phyloP scores from a whole-genome alignment of 495 filamentous ascomycete species.

The Sporormia fimetaria region DNA sequence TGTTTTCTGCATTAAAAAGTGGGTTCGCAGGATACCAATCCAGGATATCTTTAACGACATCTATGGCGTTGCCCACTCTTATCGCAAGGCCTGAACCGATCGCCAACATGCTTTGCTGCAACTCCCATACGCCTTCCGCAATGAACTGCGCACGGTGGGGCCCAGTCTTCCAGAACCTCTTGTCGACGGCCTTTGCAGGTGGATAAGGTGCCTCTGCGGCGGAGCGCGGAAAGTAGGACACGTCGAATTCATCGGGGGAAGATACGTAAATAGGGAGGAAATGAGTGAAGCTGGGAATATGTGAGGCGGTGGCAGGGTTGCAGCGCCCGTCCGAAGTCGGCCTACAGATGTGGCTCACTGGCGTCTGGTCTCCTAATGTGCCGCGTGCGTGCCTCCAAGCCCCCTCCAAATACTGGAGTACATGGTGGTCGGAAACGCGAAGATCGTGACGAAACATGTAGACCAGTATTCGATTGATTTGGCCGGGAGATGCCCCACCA shows the following conservation, averaged over 20 bases:
- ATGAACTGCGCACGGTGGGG: constrained; percentile 56
- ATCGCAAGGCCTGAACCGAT: constrained; percentile 44
- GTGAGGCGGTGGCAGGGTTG: no score
- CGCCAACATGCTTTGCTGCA: constrained; percentile 47
- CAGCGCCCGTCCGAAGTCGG: not conserved
- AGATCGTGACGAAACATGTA: constrained; percentile 57
- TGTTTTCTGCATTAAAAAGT: not conserved
- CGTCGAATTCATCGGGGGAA: constrained; percentile 52
- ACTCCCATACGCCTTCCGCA: constrained; percentile 54
- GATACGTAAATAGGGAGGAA: constrained; percentile 56
- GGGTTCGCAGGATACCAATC: constrained; percentile 26
- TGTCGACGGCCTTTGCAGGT: constrained; percentile 45
- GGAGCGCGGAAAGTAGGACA: constrained; percentile 51
- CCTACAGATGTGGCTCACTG: not conserved
- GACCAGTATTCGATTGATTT: constrained; percentile 45
- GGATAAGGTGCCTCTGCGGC: constrained; percentile 37
- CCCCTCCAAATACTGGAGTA: constrained; percentile 3
- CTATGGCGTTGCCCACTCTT: constrained; percentile 46
- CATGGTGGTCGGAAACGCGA: constrained; percentile 46
- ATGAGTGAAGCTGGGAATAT: constrained; percentile 41
- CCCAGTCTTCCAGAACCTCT: constrained; percentile 54
- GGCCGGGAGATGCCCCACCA: no score
- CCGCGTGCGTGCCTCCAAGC: no score
- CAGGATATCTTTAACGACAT: constrained; percentile 44
- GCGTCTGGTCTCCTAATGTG: not conserved